Percentiles rank a stretch among this genome's conserved stretches.
Evolutionary conservation across 73 alveolate species (phyloP).

Genomic region (Paramecium caudatum): DNA sequence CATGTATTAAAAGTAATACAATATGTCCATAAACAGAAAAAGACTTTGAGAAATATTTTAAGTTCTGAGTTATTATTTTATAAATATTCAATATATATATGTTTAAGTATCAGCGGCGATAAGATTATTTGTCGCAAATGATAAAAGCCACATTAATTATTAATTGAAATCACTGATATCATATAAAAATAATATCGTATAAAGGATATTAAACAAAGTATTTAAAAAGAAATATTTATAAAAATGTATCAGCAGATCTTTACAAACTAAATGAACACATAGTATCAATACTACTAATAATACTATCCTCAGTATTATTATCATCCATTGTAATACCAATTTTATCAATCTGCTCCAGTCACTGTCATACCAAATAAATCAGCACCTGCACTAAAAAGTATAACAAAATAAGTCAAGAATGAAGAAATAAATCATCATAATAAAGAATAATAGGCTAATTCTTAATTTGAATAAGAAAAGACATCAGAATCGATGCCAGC

Average conservation of each 20-base stretch:
- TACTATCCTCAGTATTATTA: constrained; percentile 9
- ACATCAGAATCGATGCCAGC: neutral
- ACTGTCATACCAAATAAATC: neutral
- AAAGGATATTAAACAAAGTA: too few species aligned
- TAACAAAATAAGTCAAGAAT: neutral
- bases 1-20: constrained; percentile 72
- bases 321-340: constrained; percentile 14
- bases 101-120: too few species aligned
- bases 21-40: constrained; percentile 71
- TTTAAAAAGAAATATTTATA: too few species aligned
- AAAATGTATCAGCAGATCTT: constrained; percentile 24
- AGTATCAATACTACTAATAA: neutral
- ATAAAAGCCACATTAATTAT: too few species aligned
- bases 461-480: neutral
- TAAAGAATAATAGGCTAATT: neutral
- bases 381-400: neutral
- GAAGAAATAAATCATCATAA: neutral
- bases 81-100: neutral
- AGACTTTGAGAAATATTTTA: constrained; percentile 75
- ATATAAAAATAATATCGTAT: too few species aligned
- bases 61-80: constrained; percentile 50
- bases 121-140: too few species aligned
- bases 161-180: too few species aligned
- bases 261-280: constrained; percentile 7
- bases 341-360: too few species aligned